Evolutionary conservation across 345 rosid species (phyloP).

Genomic region (Euclidium syriacum): DNA sequence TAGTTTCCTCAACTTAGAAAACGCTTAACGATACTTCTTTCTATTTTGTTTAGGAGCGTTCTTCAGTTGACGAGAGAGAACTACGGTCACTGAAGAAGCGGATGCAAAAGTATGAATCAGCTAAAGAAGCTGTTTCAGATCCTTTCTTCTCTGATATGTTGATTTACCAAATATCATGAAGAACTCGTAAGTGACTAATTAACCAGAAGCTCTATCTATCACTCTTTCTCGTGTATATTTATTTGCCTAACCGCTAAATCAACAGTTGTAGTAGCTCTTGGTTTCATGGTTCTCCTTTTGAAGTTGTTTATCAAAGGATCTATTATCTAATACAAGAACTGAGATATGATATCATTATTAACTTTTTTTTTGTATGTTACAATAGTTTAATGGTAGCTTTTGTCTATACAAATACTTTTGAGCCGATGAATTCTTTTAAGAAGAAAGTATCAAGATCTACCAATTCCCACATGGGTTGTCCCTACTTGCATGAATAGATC

Average conservation of each 20-base stretch:
- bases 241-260: slow-evolving; percentile 5
- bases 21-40: not conserved
- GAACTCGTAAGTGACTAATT: slow-evolving; percentile 5
- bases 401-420: slow-evolving; percentile 16
- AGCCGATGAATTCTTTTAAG: slow-evolving; percentile 13
- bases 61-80: slow-evolving; percentile 66
- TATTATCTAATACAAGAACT: not conserved
- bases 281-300: not conserved
- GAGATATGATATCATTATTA: too few species aligned
- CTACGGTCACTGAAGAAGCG: slow-evolving; percentile 78
- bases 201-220: not conserved
- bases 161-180: slow-evolving; percentile 19
- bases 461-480: slow-evolving; percentile 30
- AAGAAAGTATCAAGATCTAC: slow-evolving; percentile 23
- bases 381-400: slow-evolving; percentile 23
- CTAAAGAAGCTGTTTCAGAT: slow-evolving; percentile 73
- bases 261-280: slow-evolving; percentile 8
- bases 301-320: not conserved
- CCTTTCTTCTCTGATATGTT: slow-evolving; percentile 63
- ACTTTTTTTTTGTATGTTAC: not conserved
- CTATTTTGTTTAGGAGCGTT: slow-evolving; percentile 44
- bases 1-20: not conserved
- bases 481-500: slow-evolving; percentile 31
- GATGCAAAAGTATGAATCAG: slow-evolving; percentile 63
- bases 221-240: not conserved